Conservation (phyloP, 2,329 filamentous ascomycete genomes). For the Aurifilum marmelostoma region DNA sequence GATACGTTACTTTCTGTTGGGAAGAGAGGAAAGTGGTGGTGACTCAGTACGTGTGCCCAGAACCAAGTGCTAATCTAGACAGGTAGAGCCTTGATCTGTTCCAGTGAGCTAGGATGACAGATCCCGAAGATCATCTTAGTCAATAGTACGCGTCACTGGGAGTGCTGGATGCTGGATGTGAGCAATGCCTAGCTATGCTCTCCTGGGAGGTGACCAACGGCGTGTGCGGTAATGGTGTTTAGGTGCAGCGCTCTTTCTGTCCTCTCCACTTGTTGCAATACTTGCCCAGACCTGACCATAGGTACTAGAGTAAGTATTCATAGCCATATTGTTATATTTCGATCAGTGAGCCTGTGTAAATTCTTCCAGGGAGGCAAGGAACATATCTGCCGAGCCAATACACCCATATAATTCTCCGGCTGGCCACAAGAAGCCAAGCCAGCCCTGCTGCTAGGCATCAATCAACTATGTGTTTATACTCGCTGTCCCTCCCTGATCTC, state of each 20-base stretch:
- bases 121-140: not conserved
- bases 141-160: not conserved
- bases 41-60: not conserved
- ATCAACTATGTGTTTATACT: too few relatives aligned
- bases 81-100: not conserved
- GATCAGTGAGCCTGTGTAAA: too few relatives aligned
- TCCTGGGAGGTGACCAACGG: not conserved
- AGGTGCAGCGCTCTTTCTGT: not conserved
- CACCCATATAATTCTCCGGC: too few relatives aligned
- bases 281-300: too few relatives aligned
- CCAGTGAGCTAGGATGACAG: not conserved
- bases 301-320: too few relatives aligned
- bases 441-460: too few relatives aligned
- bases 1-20: not conserved
- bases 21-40: not conserved
- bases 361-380: too few relatives aligned
- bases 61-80: not conserved
- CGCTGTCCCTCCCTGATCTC: too few relatives aligned
- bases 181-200: not conserved
- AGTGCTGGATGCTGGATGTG: not conserved
- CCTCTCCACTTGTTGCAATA: too few relatives aligned
- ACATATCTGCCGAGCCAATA: too few relatives aligned
- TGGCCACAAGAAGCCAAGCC: too few relatives aligned
- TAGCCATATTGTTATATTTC: too few relatives aligned
- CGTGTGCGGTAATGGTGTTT: not conserved